Percentiles rank a stretch among this genome's conserved stretches.
phyloP scores from a whole-genome alignment of 352 stramenopile genomes.

The Stramenopiles sp. region DNA sequence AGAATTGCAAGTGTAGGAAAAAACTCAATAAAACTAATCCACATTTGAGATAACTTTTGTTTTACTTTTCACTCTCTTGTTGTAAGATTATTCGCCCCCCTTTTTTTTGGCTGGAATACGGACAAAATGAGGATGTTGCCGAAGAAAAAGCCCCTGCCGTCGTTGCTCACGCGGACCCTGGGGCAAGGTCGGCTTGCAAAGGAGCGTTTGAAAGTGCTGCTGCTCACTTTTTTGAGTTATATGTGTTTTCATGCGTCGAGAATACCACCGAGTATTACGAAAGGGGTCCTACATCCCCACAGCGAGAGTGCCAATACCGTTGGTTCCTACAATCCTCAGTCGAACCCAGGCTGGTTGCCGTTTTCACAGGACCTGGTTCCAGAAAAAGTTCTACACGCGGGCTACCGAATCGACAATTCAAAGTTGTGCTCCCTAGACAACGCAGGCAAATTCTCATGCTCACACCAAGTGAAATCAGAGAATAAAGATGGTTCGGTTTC shows the following conservation, averaged over 20 bases:
- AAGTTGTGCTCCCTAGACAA: background rate
- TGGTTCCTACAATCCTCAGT: background rate
- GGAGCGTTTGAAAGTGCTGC: background rate
- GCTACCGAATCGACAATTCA: background rate
- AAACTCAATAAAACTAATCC: too few relatives aligned
- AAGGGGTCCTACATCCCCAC: background rate
- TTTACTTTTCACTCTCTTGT: too few relatives aligned
- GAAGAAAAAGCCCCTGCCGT: too few relatives aligned
- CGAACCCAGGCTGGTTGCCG: background rate
- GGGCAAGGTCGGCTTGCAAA: background rate
- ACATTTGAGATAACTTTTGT: too few relatives aligned
- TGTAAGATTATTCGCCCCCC: too few relatives aligned
- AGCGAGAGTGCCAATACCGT: background rate
- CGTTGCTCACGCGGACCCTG: background rate
- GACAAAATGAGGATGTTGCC: too few relatives aligned
- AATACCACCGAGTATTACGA: background rate
- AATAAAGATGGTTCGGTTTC: background rate
- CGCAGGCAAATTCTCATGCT: background rate
- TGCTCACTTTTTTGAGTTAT: background rate
- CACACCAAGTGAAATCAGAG: background rate
- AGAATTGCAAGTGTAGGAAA: too few relatives aligned
- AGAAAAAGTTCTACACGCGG: background rate
- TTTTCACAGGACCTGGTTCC: conserved; percentile 7
- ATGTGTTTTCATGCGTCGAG: background rate
- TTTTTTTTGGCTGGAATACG: too few relatives aligned